Evolutionary conservation across 768 basidiomycete species (phyloP).

Genomic region (Pleurotus tuber-regium): DNA sequence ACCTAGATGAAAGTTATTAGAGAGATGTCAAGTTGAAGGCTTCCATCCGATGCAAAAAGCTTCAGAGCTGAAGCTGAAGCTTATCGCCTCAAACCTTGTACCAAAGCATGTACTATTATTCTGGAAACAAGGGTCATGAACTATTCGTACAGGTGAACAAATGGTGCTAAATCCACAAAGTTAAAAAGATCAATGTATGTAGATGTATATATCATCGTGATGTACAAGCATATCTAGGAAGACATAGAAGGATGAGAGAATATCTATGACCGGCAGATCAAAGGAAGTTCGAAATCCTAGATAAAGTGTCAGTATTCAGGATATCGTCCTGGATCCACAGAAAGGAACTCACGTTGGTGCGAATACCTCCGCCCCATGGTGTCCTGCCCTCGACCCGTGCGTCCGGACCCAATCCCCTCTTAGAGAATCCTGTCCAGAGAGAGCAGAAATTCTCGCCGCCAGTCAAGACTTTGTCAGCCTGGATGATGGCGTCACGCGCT

Average conservation of each 20-base stretch:
- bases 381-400: conserved; percentile 72
- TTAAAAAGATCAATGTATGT: background rate
- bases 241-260: background rate
- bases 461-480: conserved; percentile 87
- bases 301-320: conserved; percentile 1
- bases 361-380: conserved; percentile 92
- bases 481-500: conserved; percentile 85
- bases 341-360: conserved; percentile 51
- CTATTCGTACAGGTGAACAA: conserved; percentile 3
- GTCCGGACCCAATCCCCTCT: conserved; percentile 77
- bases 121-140: conserved; percentile 1
- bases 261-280: conserved; percentile 20
- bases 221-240: no score
- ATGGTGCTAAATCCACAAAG: no score
- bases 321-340: background rate
- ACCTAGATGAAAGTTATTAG: no score
- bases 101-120: background rate
- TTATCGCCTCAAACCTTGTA: background rate
- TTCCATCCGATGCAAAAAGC: no score
- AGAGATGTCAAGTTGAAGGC: no score
- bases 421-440: conserved; percentile 83
- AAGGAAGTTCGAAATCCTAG: conserved; percentile 26
- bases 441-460: conserved; percentile 91
- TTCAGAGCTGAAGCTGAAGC: background rate
- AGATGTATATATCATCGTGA: background rate